Base-by-base conservation (phyloP, 208 protist genomes). In the Perkinsela sp. region DNA sequence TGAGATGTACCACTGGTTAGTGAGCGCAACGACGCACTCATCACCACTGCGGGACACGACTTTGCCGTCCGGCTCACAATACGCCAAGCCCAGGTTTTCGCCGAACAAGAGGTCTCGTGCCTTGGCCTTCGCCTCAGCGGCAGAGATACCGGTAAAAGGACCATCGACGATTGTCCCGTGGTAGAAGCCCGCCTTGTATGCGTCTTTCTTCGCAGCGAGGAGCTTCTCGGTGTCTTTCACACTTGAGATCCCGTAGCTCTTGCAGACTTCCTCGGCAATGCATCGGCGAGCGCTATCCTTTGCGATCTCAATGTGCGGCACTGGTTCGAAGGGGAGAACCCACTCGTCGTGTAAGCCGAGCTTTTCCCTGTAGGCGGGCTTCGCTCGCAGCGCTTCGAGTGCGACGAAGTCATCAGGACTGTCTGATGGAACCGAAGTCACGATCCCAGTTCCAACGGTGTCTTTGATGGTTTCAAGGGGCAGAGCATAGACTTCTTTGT, bases 1-100 rank as follows among this genome's bases (percentile, higher is more conserved):
- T 72, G 95, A 85, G 66, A 99, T 72, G 83, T 94, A 98, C 96
- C 96, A 99, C 85, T 99, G 96, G 77, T 99, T 94, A 69, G 83
- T 89, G 29, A 98, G 75, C 30, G 92, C 89, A 0, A 98, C 96
- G 16, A 99, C 96, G 80, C 97, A 99, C 75, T 96, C 93, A 78
- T 98, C 94, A 66, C 96, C 96, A 70, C 88, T 94, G 72, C 97
- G 93, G 70, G 96, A 97, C 0, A 96, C 93, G 31, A 99, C 95
- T 68, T 80, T 71, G 15, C 78, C 73, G 30, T 94, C 85, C 0
- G 97, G 97, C 80, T 99, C 97, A 75, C 80, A 94, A 78, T 98
- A 98, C 31, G 77, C 69, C 6, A 94, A 76, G 67, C 88, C 88
- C 69, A 85, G 31, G 68, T 90, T 88, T 0, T 72, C 30, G 1